Conservation (phyloP, 1,139 yeast genomes). For the Diutina siamensis region DNA sequence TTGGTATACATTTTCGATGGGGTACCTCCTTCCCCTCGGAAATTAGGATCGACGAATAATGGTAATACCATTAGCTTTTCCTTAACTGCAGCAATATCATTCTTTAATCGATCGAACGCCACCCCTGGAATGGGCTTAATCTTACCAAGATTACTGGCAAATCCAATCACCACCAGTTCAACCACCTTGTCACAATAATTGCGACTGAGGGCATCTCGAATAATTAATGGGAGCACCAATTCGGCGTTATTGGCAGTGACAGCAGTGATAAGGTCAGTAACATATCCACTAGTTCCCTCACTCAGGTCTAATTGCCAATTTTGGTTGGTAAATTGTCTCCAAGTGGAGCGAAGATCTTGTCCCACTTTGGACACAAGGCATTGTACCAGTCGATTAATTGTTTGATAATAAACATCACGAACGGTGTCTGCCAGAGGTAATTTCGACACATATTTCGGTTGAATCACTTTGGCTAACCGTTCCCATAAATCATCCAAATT, state of each 20-base stretch:
- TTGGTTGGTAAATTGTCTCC: slow-evolving; percentile 78
- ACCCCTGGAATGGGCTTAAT: slow-evolving; percentile 56
- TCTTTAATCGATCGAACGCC: slow-evolving; percentile 70
- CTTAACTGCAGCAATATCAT: slow-evolving; percentile 60
- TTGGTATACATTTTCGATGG: slow-evolving; percentile 32
- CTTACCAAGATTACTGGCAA: slow-evolving; percentile 43
- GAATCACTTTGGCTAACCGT: background rate
- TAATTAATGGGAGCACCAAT: slow-evolving; percentile 46
- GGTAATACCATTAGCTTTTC: slow-evolving; percentile 45
- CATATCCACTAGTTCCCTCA: slow-evolving; percentile 61
- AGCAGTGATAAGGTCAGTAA: slow-evolving; percentile 42
- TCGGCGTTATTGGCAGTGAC: slow-evolving; percentile 27
- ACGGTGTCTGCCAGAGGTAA: background rate
- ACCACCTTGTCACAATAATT: slow-evolving; percentile 68
- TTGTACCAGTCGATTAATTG: slow-evolving; percentile 19
- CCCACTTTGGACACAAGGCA: slow-evolving; percentile 48
- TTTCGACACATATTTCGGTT: background rate
- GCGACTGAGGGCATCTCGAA: slow-evolving; percentile 61
- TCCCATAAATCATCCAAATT: background rate
- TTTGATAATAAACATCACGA: background rate
- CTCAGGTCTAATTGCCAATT: slow-evolving; percentile 65
- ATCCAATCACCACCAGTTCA: slow-evolving; percentile 50
- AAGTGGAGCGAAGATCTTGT: slow-evolving; percentile 51
- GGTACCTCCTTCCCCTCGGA: slow-evolving; percentile 9
- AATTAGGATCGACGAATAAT: slow-evolving; percentile 24